Conservation (phyloP, 768 basidiomycete genomes). For the Rhodosporidiobolus sp. region DNA sequence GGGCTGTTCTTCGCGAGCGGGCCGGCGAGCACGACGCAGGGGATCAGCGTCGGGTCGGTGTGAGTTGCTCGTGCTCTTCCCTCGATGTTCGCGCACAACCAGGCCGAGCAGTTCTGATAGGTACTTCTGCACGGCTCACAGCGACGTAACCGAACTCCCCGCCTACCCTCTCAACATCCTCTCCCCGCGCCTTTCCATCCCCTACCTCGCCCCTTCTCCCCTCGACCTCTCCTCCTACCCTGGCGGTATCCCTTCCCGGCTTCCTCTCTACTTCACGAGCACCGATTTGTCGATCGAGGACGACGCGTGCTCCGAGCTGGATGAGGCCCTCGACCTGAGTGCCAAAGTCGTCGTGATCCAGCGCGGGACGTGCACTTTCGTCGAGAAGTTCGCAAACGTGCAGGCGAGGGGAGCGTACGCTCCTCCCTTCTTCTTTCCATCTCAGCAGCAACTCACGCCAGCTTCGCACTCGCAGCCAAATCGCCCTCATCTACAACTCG, state of each 20-base stretch:
- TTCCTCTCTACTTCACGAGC: constrained; percentile 63
- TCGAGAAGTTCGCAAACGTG: constrained; percentile 57
- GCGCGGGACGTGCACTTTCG: constrained; percentile 61
- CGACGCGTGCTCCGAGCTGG: constrained; percentile 61
- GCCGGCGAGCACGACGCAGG: constrained; percentile 58
- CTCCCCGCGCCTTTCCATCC: constrained; percentile 55
- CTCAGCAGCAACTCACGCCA: constrained; percentile 55
- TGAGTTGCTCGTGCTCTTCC: background rate
- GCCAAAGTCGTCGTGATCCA: constrained; percentile 59
- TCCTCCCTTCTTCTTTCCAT: constrained; percentile 43
- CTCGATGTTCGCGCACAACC: no score
- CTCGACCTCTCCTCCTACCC: constrained; percentile 53
- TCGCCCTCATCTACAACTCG: constrained; percentile 45
- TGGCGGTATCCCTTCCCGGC: constrained; percentile 53
- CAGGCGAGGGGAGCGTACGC: constrained; percentile 56
- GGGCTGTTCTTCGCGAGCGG: constrained; percentile 63
- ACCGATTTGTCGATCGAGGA: constrained; percentile 57
- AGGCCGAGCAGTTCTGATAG: background rate
- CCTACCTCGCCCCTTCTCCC: constrained; percentile 59
- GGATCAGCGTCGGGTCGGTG: constrained; percentile 54
- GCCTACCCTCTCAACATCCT: constrained; percentile 59
- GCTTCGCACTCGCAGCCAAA: constrained; percentile 41
- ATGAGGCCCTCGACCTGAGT: constrained; percentile 57
- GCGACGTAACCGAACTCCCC: constrained; percentile 55
- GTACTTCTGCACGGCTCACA: constrained; percentile 41